A percentile compares a stretch with the other conserved stretches of the same genome.
phyloP scores from a whole-genome alignment of 2,329 filamentous ascomycete species.

The Kalaharituber pfeilii region DNA sequence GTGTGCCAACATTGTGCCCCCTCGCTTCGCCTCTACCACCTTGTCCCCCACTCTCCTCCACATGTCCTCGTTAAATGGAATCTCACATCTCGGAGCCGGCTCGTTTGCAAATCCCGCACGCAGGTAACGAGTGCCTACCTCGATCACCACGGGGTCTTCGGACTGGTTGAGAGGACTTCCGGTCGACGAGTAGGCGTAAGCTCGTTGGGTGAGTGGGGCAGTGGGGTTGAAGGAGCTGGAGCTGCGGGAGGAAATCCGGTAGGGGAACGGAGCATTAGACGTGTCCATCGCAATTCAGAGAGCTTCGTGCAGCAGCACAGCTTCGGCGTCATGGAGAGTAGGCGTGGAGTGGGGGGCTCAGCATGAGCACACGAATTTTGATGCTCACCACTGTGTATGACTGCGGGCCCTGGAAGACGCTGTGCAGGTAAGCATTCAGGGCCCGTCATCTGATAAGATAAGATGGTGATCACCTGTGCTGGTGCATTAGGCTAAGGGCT shows the following conservation, averaged over 20 bases:
- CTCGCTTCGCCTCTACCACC: constrained; percentile 42
- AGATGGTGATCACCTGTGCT: too few relatives aligned
- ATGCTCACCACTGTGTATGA: too few relatives aligned
- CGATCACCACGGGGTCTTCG: constrained; percentile 69
- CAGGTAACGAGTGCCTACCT: constrained; percentile 63
- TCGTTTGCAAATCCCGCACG: constrained; percentile 79
- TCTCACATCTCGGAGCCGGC: constrained; percentile 49
- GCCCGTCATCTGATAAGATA: too few relatives aligned
- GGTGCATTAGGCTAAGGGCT: too few relatives aligned
- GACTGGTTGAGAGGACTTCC: constrained; percentile 43
- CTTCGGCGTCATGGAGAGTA: too few relatives aligned
- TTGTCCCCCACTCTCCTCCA: constrained; percentile 60
- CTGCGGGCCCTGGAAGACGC: too few relatives aligned
- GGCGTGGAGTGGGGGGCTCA: too few relatives aligned
- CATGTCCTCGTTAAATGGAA: constrained; percentile 53
- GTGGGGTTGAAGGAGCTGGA: constrained; percentile 42
- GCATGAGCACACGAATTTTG: too few relatives aligned
- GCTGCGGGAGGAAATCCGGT: neutral
- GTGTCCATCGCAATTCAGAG: too few relatives aligned
- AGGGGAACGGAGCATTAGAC: neutral
- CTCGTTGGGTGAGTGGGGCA: constrained; percentile 37
- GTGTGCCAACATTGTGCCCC: constrained; percentile 36
- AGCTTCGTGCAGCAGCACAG: too few relatives aligned
- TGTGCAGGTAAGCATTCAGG: too few relatives aligned
- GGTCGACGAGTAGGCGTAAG: constrained; percentile 38